Percentiles rank a stretch among this genome's conserved stretches.
Conservation (phyloP, 257 asterid genomes). For the Solanum ahanhuiri region DNA sequence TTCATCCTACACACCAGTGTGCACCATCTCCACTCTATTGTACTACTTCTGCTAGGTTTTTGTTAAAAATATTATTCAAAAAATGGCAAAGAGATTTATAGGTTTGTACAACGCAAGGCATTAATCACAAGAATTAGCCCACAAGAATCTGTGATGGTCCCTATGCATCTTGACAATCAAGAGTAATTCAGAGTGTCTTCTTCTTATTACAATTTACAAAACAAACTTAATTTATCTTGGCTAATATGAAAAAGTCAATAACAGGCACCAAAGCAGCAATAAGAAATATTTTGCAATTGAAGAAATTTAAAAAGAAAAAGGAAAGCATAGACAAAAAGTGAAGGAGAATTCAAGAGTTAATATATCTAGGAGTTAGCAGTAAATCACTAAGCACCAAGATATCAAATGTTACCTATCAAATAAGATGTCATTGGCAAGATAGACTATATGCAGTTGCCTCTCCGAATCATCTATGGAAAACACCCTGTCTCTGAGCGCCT, state of each 20-base stretch:
- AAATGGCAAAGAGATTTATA: neutral
- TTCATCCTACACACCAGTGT: neutral
- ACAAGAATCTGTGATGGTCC: neutral
- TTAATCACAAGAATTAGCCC: neutral
- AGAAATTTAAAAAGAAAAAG: neutral
- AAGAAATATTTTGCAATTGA: neutral
- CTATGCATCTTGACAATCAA: neutral
- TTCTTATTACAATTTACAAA: neutral
- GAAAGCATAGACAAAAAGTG: neutral
- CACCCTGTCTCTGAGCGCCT: slow-evolving; percentile 83
- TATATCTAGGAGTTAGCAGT: neutral
- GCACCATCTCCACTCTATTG: neutral
- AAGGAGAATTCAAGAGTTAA: neutral
- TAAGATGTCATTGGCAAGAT: slow-evolving; percentile 92
- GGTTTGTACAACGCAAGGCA: neutral
- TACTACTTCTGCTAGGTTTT: neutral
- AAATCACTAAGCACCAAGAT: neutral
- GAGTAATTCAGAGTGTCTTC: neutral
- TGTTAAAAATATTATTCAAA: neutral
- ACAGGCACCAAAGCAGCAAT: neutral
- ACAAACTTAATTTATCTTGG: neutral
- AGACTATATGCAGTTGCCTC: slow-evolving; percentile 84
- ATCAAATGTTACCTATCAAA: slow-evolving; percentile 63
- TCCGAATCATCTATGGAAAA: slow-evolving; percentile 77
- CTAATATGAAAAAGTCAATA: neutral